Base-by-base conservation (phyloP, 2,329 filamentous ascomycete genomes). In the Aspergillus neotritici region DNA sequence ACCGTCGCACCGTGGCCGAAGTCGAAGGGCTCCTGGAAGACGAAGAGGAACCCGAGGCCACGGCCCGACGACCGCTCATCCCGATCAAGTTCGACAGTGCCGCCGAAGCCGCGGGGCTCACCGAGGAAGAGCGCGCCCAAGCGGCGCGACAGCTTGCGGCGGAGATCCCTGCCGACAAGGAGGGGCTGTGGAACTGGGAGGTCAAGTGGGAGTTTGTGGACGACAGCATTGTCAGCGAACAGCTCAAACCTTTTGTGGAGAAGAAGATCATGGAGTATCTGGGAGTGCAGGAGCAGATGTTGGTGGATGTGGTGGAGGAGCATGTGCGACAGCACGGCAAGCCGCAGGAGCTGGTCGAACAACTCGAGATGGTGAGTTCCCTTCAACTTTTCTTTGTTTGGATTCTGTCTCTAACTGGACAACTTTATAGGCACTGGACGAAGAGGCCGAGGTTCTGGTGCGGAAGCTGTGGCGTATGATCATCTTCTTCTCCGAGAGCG, bases 381-480 rank as follows among this genome's bases (percentile, higher is more conserved):
- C 34, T 28, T 17, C 37, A 35, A 34, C 17, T 39, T 39, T 32
- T 48, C 5, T 45, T 17, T 14, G 4, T 37, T 7, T 14, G 17
- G 17, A 12, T 10, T 10, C 7, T 29, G 34, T 29, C 9, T 35
- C 21, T 43, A 36, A 49, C 66, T 75, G 63, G 75, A 54, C 34
- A 11, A 43, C 34, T 44, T 16, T 50, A 25, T 47, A 91, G 82
- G 87, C 88, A 34, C 75, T 98, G 50, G 93, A 96, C 61, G 93
- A 98, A 60, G 93, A 97, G 62, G 89, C 90, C 9, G 90, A 96
- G 66, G 84, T 87, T 17, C 72, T 98, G 53, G 90, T 97, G 38
- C 94, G 88, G 79, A 97, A 96, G 72, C 78, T 98, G 30, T 98
- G 93, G 93, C 82, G 91, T 39, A 94, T 97, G 88, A 83, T 96